Percentiles rank a stretch among this genome's conserved stretches.
phyloP scores from a whole-genome alignment of 495 filamentous ascomycete genomes.

The Saxophila tyrrhenica region DNA sequence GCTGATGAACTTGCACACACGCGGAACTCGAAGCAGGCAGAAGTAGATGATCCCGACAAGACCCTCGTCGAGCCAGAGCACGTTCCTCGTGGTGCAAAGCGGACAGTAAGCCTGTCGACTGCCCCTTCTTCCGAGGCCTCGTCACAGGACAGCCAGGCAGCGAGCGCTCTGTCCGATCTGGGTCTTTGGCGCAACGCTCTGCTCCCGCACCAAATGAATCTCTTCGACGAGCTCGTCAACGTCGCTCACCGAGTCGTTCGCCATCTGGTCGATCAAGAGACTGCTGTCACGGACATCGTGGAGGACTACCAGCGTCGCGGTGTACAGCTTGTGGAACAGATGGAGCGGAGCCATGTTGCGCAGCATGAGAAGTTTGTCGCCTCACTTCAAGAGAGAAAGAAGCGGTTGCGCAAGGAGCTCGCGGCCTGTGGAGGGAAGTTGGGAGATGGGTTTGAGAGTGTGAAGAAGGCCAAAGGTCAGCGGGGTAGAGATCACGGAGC shows the following conservation, averaged over 20 bases:
- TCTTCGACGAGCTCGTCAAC: slow-evolving; percentile 19
- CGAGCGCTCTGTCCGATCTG: background rate
- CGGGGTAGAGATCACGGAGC: background rate
- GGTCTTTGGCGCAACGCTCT: slow-evolving; percentile 9
- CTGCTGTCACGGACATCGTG: slow-evolving; percentile 8
- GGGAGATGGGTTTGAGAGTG: background rate
- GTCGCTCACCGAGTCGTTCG: slow-evolving; percentile 12
- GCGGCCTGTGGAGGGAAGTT: background rate
- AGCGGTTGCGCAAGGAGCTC: slow-evolving; percentile 3
- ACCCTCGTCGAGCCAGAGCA: slow-evolving; percentile 9
- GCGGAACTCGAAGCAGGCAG: background rate
- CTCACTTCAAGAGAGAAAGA: background rate
- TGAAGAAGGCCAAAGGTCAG: background rate
- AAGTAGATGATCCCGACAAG: slow-evolving; percentile 8
- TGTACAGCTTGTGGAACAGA: slow-evolving; percentile 4
- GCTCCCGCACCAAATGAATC: slow-evolving; percentile 13
- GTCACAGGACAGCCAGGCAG: background rate
- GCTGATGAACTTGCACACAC: background rate
- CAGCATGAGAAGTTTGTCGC: slow-evolving; percentile 6
- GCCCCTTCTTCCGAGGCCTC: background rate
- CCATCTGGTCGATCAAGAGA: slow-evolving; percentile 15
- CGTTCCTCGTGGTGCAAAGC: background rate
- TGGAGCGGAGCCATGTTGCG: slow-evolving; percentile 2
- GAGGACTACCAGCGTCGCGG: slow-evolving; percentile 12
- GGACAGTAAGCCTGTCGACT: background rate